These are phyloP conservation scores for Pichia sp. DNA, from an alignment of 1,139 yeast species.

Conservation along the genomic window DNA sequence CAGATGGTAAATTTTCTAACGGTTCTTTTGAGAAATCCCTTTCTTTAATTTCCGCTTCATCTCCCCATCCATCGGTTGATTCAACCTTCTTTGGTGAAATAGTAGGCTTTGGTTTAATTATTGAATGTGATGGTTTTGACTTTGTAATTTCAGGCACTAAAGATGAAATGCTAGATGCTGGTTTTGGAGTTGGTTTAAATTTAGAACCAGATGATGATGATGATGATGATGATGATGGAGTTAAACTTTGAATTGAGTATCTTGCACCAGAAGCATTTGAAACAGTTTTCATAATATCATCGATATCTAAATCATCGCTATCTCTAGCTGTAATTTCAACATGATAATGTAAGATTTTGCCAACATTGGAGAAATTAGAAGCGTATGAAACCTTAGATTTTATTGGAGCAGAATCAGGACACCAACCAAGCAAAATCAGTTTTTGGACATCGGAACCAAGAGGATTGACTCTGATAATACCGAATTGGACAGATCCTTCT, in stretches of 20 bases:
- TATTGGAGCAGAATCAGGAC: constrained; percentile 80
- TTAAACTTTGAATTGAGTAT: constrained; percentile 57
- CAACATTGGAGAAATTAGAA: constrained; percentile 66
- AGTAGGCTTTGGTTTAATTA: constrained; percentile 21
- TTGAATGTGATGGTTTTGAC: constrained; percentile 18
- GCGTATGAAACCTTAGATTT: constrained; percentile 72
- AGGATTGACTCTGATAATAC: constrained; percentile 79
- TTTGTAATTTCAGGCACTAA: constrained; percentile 19
- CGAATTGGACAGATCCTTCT: constrained; percentile 88
- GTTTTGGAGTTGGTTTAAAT: constrained; percentile 25
- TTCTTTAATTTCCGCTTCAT: constrained; percentile 60
- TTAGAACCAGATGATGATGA: constrained; percentile 24
- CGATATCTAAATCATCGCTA: constrained; percentile 77
- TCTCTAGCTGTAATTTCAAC: constrained; percentile 97
- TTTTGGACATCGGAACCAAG: constrained; percentile 87
- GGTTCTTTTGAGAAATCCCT: constrained; percentile 64
- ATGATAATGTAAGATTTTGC: constrained; percentile 77
- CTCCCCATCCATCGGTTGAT: constrained; percentile 50
- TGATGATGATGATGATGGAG: constrained; percentile 22
- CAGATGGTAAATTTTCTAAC: constrained; percentile 51
- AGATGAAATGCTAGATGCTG: constrained; percentile 18
- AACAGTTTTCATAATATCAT: constrained; percentile 67
- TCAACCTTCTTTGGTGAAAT: constrained; percentile 25
- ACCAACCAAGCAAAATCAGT: constrained; percentile 86
- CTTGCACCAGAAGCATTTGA: constrained; percentile 95